A percentile compares a stretch with the other conserved stretches of the same genome.
Conservation (phyloP, 2,329 filamentous ascomycete species). For the Fusarium camptoceras region DNA sequence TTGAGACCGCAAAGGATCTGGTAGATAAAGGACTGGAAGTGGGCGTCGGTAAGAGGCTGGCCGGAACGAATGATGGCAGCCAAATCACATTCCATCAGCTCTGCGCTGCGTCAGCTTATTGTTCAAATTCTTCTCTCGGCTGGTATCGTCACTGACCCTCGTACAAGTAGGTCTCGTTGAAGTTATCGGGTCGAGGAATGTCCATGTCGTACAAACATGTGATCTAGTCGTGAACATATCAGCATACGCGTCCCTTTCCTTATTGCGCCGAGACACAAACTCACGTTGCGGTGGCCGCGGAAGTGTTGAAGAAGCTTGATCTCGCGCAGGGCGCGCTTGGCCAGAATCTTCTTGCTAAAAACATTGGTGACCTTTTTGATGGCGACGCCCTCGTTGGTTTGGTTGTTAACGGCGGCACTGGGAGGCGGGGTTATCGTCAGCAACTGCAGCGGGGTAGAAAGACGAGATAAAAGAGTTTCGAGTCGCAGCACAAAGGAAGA, state of each 20-base stretch:
- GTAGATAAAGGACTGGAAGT: slow-evolving; percentile 99
- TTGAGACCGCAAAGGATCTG: slow-evolving; percentile 99
- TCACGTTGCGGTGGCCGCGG: slow-evolving; percentile 86
- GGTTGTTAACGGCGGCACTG: slow-evolving; percentile 91
- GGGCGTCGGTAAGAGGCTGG: slow-evolving; percentile 95
- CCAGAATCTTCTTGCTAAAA: slow-evolving; percentile 99
- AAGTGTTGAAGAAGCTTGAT: slow-evolving; percentile 99
- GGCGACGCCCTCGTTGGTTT: slow-evolving; percentile 92
- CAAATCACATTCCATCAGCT: slow-evolving; percentile 99
- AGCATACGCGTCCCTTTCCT: slow-evolving; percentile 26
- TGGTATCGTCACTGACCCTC: slow-evolving; percentile 75
- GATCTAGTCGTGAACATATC: slow-evolving; percentile 69
- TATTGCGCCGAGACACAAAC: slow-evolving; percentile 47
- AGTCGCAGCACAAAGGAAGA: slow-evolving; percentile 19
- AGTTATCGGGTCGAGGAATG: slow-evolving; percentile 95
- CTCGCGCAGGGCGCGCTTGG: slow-evolving; percentile 96
- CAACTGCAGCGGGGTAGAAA: slow-evolving; percentile 47
- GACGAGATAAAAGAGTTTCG: slow-evolving; percentile 21
- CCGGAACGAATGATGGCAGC: slow-evolving; percentile 98
- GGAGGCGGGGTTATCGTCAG: slow-evolving; percentile 47
- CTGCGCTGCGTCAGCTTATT: slow-evolving; percentile 60
- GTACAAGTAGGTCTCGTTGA: slow-evolving; percentile 99
- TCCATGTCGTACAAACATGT: slow-evolving; percentile 99
- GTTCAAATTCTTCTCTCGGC: slow-evolving; percentile 1
- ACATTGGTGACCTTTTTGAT: slow-evolving; percentile 99